Base-by-base conservation (phyloP, 1,284 basidiomycete species). In the Naganishia cerealis region DNA sequence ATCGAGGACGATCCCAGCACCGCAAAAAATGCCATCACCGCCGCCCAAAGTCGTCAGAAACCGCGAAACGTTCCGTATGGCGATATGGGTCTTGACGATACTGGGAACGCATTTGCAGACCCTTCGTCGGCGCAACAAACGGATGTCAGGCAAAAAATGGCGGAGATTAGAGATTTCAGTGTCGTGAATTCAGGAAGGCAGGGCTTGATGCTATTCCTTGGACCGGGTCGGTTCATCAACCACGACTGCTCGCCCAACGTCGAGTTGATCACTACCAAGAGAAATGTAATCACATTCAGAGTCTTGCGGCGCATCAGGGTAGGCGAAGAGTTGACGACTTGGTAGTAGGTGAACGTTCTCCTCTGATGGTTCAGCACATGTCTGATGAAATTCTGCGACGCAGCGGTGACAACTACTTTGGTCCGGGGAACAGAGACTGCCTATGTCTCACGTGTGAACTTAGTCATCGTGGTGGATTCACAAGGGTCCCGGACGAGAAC, bases 221-320 rank as follows among this genome's bases (percentile, higher is more conserved):
- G 80, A n/a, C 79, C 80, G 0, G 80, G 79, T 0, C 72, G 79
- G 26, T 81, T 81, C 58, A 68, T 81, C 50, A 81, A 81, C 67
- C 80, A 81, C 59, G 80, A 81, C 67, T 81, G 80, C 68, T 69
- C 74, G 15, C 79, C 79, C 6, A 80, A 80, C 67, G 78, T 80
- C 43, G 76, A 79, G 69, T 68, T 81, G 24, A 71, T 75, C 10
- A 58, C 75, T 39, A 75, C 48, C 18, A 52, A 76, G 40, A 76
- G 75, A 10, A 75, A 75, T 52, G 74, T 74, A 43, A 77, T 81
- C 15, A 77, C 80, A 2, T 81, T 80, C 63, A 65, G 75, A 33
- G 75, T 76, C 1, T 55, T 73, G 7, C 66, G 73, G 4, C 74
- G 73, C 13, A 75, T 81, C 50, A 70, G 61, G 56, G 73, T 79